Conservation (phyloP, 495 filamentous ascomycete genomes). For the Aspergillus wentii region DNA sequence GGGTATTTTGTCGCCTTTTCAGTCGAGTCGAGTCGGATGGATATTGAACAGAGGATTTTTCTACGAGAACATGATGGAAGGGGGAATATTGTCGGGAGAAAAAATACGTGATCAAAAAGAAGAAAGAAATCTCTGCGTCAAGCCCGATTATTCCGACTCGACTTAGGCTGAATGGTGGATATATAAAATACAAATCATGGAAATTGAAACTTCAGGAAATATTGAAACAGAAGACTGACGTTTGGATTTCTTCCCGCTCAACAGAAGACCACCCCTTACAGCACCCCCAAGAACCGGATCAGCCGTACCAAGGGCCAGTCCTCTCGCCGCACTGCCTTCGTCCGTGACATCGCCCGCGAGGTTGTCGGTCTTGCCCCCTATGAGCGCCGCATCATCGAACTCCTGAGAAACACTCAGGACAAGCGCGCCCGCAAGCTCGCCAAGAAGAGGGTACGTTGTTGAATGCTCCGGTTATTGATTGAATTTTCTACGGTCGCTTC, state of each 20-base stretch:
- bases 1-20: constrained; percentile 13
- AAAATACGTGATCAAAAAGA: background rate
- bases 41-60: too few species aligned
- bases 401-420: constrained; percentile 97
- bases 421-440: constrained; percentile 98
- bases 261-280: constrained; percentile 86
- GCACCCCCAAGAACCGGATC: constrained; percentile 76
- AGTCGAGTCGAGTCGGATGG: constrained; percentile 11
- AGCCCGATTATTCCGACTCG: constrained; percentile 8
- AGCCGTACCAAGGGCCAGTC: constrained; percentile 87
- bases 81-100: background rate
- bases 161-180: constrained; percentile 2
- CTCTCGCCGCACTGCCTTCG: constrained; percentile 90
- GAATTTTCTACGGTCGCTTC: background rate
- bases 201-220: background rate
- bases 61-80: background rate
- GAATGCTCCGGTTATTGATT: background rate
- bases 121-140: constrained; percentile 1
- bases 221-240: constrained; percentile 25
- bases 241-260: constrained; percentile 21
- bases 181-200: too few species aligned
- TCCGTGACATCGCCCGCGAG: constrained; percentile 92
- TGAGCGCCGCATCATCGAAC: constrained; percentile 96
- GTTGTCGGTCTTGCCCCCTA: constrained; percentile 89
- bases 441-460: constrained; percentile 84